Percentiles rank a stretch among this genome's conserved stretches.
Evolutionary conservation across 2,329 filamentous ascomycete species (phyloP).

Genomic region (Cladosporium austrohemisphaericum): DNA sequence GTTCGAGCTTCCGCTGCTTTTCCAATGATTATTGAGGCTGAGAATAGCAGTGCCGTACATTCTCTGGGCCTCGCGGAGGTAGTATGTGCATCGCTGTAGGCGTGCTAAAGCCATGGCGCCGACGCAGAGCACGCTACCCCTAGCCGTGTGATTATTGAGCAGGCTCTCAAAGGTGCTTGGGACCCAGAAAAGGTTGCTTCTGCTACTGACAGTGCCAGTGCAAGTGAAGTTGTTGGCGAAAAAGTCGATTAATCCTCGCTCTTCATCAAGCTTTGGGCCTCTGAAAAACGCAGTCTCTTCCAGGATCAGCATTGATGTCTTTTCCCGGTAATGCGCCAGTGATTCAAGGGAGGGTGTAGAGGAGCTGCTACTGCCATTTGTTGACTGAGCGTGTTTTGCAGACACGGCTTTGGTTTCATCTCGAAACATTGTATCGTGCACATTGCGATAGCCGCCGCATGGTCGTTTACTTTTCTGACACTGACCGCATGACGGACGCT

Average conservation of each 20-base stretch:
- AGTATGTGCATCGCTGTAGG: neutral
- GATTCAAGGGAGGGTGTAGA: too few species aligned
- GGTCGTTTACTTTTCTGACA: neutral
- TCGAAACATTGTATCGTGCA: neutral
- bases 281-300: neutral
- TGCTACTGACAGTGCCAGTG: neutral
- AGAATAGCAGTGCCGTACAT: neutral
- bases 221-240: neutral
- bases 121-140: neutral
- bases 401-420: neutral
- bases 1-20: neutral
- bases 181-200: neutral
- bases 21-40: neutral
- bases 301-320: too few species aligned
- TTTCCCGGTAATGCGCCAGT: too few species aligned
- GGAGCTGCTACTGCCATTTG: too few species aligned
- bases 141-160: neutral
- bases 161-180: neutral
- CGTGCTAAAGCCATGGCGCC: neutral
- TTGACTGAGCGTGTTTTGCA: too few species aligned
- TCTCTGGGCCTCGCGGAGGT: neutral
- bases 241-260: neutral
- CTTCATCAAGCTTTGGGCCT: neutral
- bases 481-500: neutral
- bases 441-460: neutral